Percentiles rank a stretch among this genome's conserved stretches.
phyloP scores from a whole-genome alignment of 2,329 filamentous ascomycete species.

The Pochonia chlamydosporia region DNA sequence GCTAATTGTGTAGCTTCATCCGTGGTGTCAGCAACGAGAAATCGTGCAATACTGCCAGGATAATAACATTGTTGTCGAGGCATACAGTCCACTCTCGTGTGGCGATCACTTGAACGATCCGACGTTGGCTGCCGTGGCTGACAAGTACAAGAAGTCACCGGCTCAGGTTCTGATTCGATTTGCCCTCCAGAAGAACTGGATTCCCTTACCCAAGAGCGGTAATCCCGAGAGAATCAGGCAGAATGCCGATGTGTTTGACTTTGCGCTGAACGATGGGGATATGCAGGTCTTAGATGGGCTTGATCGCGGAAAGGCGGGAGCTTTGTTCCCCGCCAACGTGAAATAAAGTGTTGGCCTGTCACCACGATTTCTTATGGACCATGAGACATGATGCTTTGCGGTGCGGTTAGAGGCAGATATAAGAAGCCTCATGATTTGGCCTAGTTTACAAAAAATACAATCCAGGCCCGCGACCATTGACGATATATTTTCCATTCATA shows the following conservation, averaged over 20 bases:
- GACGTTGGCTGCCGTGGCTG: constrained; percentile 48
- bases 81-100: constrained; percentile 32
- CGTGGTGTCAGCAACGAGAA: constrained; percentile 55
- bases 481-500: not conserved
- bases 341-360: constrained; percentile 5
- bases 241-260: constrained; percentile 57
- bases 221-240: constrained; percentile 50
- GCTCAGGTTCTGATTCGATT: constrained; percentile 66
- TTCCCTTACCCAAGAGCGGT: constrained; percentile 63
- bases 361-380: not conserved
- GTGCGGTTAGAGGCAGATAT: no score
- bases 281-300: constrained; percentile 36
- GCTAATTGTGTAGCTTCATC: constrained; percentile 50
- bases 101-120: constrained; percentile 41
- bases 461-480: not conserved
- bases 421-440: no score
- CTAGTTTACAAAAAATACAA: no score
- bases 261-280: constrained; percentile 50
- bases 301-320: constrained; percentile 21
- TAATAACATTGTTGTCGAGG: constrained; percentile 57
- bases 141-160: constrained; percentile 53
- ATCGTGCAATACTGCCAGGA: constrained; percentile 60
- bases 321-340: constrained; percentile 25
- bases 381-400: not conserved
- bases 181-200: constrained; percentile 63